Percentiles rank a stretch among this genome's conserved stretches.
phyloP scores from a whole-genome alignment of 331 rosid species.

The Malus hybrid region DNA sequence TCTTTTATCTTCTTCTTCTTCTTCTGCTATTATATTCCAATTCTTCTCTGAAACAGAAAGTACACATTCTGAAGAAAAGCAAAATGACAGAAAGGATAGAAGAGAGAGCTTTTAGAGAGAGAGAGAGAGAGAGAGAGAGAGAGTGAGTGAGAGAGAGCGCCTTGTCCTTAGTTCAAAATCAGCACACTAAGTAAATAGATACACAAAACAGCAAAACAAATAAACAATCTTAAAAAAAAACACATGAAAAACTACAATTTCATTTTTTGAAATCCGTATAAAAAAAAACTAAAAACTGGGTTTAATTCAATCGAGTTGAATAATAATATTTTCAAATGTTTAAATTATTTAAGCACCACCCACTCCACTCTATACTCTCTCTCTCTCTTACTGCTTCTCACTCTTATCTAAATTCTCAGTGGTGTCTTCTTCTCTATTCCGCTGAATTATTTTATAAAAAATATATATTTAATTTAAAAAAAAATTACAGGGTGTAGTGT shows the following conservation, averaged over 20 bases:
- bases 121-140: constrained; percentile 23
- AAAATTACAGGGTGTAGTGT: constrained; percentile 19
- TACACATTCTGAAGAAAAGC: constrained; percentile 13
- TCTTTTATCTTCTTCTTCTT: constrained; percentile 6
- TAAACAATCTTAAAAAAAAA: too few relatives aligned
- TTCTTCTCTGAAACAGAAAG: constrained; percentile 3
- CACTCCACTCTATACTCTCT: background rate
- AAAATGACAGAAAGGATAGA: constrained; percentile 38
- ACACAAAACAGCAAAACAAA: background rate
- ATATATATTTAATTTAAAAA: background rate
- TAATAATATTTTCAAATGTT: background rate
- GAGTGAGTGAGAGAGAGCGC: constrained; percentile 15
- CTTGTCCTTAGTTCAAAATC: constrained; percentile 42
- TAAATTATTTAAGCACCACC: background rate
- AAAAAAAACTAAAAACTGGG: too few relatives aligned
- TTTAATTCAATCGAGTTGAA: background rate
- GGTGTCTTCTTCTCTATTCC: background rate
- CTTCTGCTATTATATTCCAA: constrained; percentile 6
- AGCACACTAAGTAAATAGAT: background rate
- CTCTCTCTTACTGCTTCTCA: background rate
- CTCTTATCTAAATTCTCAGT: background rate
- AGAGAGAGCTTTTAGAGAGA: constrained; percentile 22
- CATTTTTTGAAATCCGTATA: background rate
- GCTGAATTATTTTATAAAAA: background rate
- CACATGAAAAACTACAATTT: background rate